A percentile compares a stretch with the other conserved stretches of the same genome.
These are phyloP conservation scores for Fusarium tricinctum DNA, from an alignment of 2,329 filamentous ascomycete species.

Conservation along the genomic window DNA sequence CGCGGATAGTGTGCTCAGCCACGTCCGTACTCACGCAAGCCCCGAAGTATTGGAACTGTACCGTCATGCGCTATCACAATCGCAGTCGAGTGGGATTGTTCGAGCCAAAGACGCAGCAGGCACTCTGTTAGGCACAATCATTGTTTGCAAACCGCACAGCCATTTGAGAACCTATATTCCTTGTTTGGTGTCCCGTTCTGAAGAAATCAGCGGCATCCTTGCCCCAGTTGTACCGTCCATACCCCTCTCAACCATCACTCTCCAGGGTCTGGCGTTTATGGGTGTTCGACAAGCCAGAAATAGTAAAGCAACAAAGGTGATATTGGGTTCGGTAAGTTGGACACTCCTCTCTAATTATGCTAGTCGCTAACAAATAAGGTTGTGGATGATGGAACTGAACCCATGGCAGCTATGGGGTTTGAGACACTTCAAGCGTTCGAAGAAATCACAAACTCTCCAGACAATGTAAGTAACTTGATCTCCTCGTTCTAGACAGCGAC, in stretches of 20 bases:
- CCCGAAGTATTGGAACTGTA: constrained; percentile 86
- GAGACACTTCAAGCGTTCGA: constrained; percentile 84
- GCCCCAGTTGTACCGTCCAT: constrained; percentile 81
- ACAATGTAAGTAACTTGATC: constrained; percentile 57
- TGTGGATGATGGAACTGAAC: constrained; percentile 78
- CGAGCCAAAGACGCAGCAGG: constrained; percentile 79
- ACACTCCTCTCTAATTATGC: no score
- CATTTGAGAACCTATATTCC: constrained; percentile 78
- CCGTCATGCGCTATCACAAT: constrained; percentile 78
- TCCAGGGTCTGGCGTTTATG: constrained; percentile 83
- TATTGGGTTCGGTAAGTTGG: constrained; percentile 81
- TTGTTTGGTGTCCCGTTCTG: constrained; percentile 71
- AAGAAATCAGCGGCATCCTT: constrained; percentile 79
- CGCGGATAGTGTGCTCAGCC: constrained; percentile 78
- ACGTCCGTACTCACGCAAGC: constrained; percentile 80
- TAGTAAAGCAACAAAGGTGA: constrained; percentile 78
- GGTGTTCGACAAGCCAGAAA: constrained; percentile 86
- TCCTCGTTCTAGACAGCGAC: background rate
- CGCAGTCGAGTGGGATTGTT: constrained; percentile 82
- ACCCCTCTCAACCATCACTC: constrained; percentile 76
- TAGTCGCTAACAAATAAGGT: constrained; percentile 63
- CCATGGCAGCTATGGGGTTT: constrained; percentile 84
- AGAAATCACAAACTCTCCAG: constrained; percentile 77
- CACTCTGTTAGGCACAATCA: constrained; percentile 81
- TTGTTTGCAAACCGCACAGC: constrained; percentile 81